Base-by-base conservation (phyloP, 192 early-diverging fungal genomes). In the Mortierella claussenii region DNA sequence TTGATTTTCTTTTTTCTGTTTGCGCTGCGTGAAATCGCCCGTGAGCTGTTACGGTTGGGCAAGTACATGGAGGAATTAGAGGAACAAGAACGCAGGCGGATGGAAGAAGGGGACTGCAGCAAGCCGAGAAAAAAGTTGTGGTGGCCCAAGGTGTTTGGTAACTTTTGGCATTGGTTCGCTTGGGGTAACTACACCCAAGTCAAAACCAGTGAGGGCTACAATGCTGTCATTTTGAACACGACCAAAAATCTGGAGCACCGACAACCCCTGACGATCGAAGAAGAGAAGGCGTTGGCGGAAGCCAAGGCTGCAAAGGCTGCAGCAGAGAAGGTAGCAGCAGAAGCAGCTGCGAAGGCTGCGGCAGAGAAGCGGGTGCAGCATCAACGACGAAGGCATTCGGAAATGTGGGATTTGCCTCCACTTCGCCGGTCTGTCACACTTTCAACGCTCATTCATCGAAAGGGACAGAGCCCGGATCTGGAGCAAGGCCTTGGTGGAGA, bases 1-100 rank as follows among this genome's bases (percentile, higher is more conserved):
- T 63, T 85, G 26, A 82, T 85, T 26, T 85, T 85, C 45, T 85
- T 82, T 55, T 85, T 85, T 32, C 56, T 85, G 4, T 85, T 85
- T 54, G 80, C 81, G 10, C 55, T 85, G 47, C 74, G 83, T 0
- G 83, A 85, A 32, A 82, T 82, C 27, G 81, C 83, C 4, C 79
- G 78, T 2, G 81, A 85, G 40, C 24, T 85, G 44, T 42, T 76
- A 10, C 58, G 64, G 9, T 52, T 76, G 15, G 65, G 73, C 4
- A 76, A 66, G 37, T 67, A 67, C 23, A 26, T 76, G 7, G 73
- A 76, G 45, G 65, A 76, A 8, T 20, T 62, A 9, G 49, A 76
- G 30, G 65, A 55, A 31, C 28, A 55, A 2, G 57, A 15, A 24
- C 63, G 58, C 3, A 10, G 8, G 9, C 50, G 34, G 21, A 54